phyloP scores from a whole-genome alignment of 192 early-diverging fungal genomes.

The Fimicolochytrium jonesii region DNA sequence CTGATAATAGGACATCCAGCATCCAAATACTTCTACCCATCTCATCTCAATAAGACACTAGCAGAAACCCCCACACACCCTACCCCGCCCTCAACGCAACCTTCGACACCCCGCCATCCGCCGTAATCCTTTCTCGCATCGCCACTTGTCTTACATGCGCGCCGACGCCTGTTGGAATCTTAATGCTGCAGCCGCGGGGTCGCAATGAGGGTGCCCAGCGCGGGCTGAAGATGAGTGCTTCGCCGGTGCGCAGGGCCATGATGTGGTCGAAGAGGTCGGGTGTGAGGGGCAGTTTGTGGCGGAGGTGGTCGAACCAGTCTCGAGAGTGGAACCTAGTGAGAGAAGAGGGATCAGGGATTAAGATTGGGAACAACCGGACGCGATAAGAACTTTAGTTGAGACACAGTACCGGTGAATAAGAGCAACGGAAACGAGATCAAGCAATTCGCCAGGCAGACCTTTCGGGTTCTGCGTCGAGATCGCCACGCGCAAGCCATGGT shows the following conservation, averaged over 20 bases:
- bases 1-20: too few species aligned
- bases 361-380: too few species aligned
- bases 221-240: slow-evolving; percentile 25
- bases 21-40: too few species aligned
- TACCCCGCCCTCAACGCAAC: too few species aligned
- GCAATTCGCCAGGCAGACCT: slow-evolving; percentile 24
- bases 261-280: slow-evolving; percentile 18
- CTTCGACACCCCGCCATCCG: slow-evolving; percentile 17
- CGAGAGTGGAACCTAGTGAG: slow-evolving; percentile 23
- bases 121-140: slow-evolving; percentile 12
- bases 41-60: too few species aligned
- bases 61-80: too few species aligned
- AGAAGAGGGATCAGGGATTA: too few species aligned
- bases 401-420: slow-evolving; percentile 35
- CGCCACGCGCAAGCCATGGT: slow-evolving; percentile 28
- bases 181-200: too few species aligned
- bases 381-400: too few species aligned
- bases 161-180: too few species aligned
- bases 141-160: not conserved
- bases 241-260: slow-evolving; percentile 26
- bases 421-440: slow-evolving; percentile 24
- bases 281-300: slow-evolving; percentile 15
- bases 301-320: slow-evolving; percentile 32
- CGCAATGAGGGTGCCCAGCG: not conserved
- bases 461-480: slow-evolving; percentile 29